Base-by-base conservation (phyloP, 2,329 filamentous ascomycete species). In the Ophioceras dolichostomum region DNA sequence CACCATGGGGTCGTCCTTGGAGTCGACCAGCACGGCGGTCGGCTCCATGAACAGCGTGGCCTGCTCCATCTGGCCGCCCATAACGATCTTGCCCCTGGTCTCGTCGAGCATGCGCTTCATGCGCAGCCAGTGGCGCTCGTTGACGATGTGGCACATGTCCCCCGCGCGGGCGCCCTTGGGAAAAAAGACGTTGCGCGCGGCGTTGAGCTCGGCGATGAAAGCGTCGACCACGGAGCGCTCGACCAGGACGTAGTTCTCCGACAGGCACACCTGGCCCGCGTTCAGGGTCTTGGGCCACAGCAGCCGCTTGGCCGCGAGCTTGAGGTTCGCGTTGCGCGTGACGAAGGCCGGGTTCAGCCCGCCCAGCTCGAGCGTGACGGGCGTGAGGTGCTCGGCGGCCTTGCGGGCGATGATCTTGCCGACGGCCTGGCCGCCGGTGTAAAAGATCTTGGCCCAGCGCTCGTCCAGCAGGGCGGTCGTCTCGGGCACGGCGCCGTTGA, bases 381-480 rank as follows among this genome's bases (percentile, higher is more conserved):
- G 91, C 1, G 91, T 96, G 43, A 94, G 69, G 27, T 85, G 80
- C 53, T 86, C 76, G 42, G 91, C 89, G 0, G 89, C 91, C 57
- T 93, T 94, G 58, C 88, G 79, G 34, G 85, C 75, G 37, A 96
- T 79, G 51, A 96, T 88, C 53, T 80, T 86, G 52, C 84, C 91
- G 14, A 95, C 86, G 20, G 56, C 64, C 37, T 72, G 70, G 50
- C 77, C 79, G 38, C 91, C 91, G 1, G 91, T 98, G 65, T 94
- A 98, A 67, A 91, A 88, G 52, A 98, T 93, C 72, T 95, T 96
- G 64, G 93, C 88, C 81, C 88, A 98, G 58, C 89, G 89, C 64
- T 87, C 76, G 40, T 89, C 76, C 24, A 98, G 71, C 32, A 96
- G 64, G 10, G 77, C 78, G 32, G 83, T 85, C 4, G 83, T 87